A percentile compares a stretch with the other conserved stretches of the same genome.
phyloP scores from a whole-genome alignment of 129 eudicot species.

The Rutidosis leptorrhynchoides region DNA sequence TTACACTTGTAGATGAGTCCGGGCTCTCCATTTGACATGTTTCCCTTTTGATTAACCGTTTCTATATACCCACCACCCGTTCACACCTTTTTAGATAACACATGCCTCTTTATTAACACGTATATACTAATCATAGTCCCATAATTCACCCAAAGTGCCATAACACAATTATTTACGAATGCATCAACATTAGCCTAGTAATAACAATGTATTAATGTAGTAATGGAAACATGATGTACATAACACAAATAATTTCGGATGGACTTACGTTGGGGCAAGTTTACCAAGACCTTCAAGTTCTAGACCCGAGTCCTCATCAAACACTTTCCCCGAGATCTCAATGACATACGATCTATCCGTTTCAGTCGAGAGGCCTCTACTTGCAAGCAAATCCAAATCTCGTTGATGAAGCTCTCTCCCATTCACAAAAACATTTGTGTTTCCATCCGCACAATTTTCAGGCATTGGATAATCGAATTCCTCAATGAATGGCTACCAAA shows the following conservation, averaged over 20 bases:
- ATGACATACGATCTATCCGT: constrained; percentile 69
- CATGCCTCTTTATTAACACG: too few relatives aligned
- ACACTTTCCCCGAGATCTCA: constrained; percentile 86
- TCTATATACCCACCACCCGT: too few relatives aligned
- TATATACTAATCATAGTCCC: too few relatives aligned
- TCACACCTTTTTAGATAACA: too few relatives aligned
- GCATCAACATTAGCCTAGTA: neutral
- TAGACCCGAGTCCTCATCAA: constrained; percentile 84
- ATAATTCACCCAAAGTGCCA: neutral
- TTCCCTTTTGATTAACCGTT: neutral
- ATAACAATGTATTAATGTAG: neutral
- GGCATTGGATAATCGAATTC: constrained; percentile 83
- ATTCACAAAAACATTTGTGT: constrained; percentile 79
- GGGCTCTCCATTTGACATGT: neutral
- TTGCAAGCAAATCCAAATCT: constrained; percentile 69
- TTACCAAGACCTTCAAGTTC: constrained; percentile 91
- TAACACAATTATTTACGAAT: neutral
- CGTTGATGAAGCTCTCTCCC: constrained; percentile 92
- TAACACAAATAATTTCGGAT: neutral
- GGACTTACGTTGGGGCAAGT: constrained; percentile 95
- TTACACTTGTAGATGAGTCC: too few relatives aligned
- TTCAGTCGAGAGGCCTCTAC: constrained; percentile 77
- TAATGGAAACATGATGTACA: constrained; percentile 4
- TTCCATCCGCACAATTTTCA: constrained; percentile 77
- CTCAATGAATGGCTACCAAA: constrained; percentile 80